These are phyloP conservation scores for Penicillium sp. DNA, from an alignment of 2,329 filamentous ascomycete genomes.

Conservation along the genomic window DNA sequence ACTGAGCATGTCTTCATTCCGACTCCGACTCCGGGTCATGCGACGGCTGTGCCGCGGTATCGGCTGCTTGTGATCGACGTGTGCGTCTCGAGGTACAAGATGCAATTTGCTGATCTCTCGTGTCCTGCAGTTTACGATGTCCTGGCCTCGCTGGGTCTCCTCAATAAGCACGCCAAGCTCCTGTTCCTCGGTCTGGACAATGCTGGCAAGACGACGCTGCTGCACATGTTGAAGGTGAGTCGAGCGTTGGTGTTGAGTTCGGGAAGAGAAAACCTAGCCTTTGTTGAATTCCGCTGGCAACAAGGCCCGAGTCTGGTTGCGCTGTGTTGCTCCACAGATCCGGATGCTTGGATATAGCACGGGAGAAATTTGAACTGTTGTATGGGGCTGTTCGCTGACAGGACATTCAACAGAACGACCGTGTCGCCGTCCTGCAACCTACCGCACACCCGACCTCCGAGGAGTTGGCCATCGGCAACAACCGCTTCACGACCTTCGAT, in stretches of 20 bases:
- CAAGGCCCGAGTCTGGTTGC: background rate
- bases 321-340: background rate
- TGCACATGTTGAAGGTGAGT: slow-evolving; percentile 91
- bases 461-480: slow-evolving; percentile 88
- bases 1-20: background rate
- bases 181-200: slow-evolving; percentile 92
- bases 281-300: background rate
- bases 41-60: slow-evolving; percentile 9
- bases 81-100: background rate
- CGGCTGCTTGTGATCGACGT: slow-evolving; percentile 11
- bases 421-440: slow-evolving; percentile 84
- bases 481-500: slow-evolving; percentile 93
- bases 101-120: slow-evolving; percentile 7
- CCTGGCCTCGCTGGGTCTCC: slow-evolving; percentile 77
- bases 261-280: background rate
- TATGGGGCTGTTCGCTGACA: slow-evolving; percentile 2
- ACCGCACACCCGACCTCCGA: slow-evolving; percentile 91
- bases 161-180: slow-evolving; percentile 96
- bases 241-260: background rate
- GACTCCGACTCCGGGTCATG: background rate
- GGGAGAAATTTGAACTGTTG: background rate
- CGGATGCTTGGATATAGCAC: background rate
- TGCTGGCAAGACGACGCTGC: slow-evolving; percentile 87
- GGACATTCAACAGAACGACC: slow-evolving; percentile 66
- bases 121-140: slow-evolving; percentile 73